These are phyloP conservation scores for Pleurotus ostreatus DNA, from an alignment of 768 basidiomycete species.

Conservation along the genomic window DNA sequence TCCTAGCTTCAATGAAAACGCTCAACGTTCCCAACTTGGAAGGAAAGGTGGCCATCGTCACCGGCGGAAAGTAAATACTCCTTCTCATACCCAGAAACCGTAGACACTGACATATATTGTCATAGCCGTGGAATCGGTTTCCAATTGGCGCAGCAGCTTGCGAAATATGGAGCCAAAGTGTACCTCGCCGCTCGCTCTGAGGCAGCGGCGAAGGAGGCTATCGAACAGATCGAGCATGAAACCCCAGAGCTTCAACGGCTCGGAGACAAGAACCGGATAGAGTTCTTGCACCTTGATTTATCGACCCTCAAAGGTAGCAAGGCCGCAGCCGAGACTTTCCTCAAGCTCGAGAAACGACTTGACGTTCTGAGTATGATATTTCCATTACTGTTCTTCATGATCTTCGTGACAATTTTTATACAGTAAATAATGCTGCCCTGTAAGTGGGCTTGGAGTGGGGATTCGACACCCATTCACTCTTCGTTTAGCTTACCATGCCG, in stretches of 20 bases:
- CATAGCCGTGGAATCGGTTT: constrained; percentile 14
- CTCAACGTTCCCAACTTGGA: background rate
- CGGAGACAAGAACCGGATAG: constrained; percentile 20
- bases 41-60: constrained; percentile 9
- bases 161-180: constrained; percentile 25
- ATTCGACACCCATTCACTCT: background rate
- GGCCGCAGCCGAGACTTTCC: constrained; percentile 23
- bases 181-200: constrained; percentile 27
- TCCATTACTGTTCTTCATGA: background rate
- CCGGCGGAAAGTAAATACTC: constrained; percentile 1
- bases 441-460: background rate
- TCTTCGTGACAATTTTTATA: background rate
- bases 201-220: constrained; percentile 21
- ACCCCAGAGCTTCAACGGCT: constrained; percentile 18
- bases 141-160: constrained; percentile 14
- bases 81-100: too few relatives aligned
- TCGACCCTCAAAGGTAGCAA: constrained; percentile 24
- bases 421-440: constrained; percentile 5
- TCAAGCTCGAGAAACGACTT: constrained; percentile 2
- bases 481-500: constrained; percentile 9
- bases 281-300: constrained; percentile 35
- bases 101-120: background rate
- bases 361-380: constrained; percentile 8
- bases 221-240: constrained; percentile 20
- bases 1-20: too few relatives aligned